Percentiles rank a stretch among this genome's conserved stretches.
phyloP scores from a whole-genome alignment of 768 basidiomycete species.

The Saitozyma sp. region DNA sequence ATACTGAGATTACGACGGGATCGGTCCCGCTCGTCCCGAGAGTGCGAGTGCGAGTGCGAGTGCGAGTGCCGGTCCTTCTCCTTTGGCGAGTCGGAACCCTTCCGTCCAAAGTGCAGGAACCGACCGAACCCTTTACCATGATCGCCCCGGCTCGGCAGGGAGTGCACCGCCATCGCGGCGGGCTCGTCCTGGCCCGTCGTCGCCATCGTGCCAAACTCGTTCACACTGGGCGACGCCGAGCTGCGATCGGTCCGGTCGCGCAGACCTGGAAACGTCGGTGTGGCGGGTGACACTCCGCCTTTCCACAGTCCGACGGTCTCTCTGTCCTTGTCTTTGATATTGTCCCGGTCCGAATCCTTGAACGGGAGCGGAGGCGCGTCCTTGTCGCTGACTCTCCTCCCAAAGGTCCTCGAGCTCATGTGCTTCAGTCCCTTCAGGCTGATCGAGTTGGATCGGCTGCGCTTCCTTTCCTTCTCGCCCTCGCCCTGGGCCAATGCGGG shows the following conservation, averaged over 20 bases:
- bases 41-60: too few relatives aligned
- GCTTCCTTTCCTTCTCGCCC: constrained; percentile 5
- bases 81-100: neutral
- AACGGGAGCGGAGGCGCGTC: constrained; percentile 8
- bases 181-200: neutral
- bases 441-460: constrained; percentile 25
- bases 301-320: neutral
- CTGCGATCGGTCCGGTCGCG: neutral
- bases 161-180: neutral
- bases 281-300: neutral
- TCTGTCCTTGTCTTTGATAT: neutral
- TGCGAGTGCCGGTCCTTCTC: neutral
- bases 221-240: neutral
- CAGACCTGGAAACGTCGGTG: neutral
- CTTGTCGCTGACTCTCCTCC: constrained; percentile 9
- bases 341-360: neutral
- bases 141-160: neutral
- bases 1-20: constrained; percentile 2
- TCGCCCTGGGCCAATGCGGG: neutral
- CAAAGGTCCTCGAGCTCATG: constrained; percentile 10
- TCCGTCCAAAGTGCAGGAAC: neutral
- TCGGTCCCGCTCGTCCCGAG: too few relatives aligned
- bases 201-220: neutral
- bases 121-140: neutral
- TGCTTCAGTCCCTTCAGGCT: constrained; percentile 32